phyloP scores from a whole-genome alignment of 345 rosid genomes.

The Melaleuca quinquenervia region DNA sequence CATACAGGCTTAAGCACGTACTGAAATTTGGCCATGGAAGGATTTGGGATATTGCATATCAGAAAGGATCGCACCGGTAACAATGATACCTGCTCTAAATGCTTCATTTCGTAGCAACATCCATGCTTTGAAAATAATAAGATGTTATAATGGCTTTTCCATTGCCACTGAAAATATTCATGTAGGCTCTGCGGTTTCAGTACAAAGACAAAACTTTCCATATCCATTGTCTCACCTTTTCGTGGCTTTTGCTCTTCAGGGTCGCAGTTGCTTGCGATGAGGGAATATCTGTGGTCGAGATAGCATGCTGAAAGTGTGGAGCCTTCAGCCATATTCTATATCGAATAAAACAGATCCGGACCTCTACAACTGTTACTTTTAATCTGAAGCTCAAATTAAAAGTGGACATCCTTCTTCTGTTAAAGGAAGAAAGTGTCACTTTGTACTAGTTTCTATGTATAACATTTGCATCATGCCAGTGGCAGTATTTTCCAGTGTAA shows the following conservation, averaged over 20 bases:
- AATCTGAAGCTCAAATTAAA: not conserved
- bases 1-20: slow-evolving; percentile 1
- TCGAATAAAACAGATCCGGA: not conserved
- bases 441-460: not conserved
- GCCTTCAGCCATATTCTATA: not conserved
- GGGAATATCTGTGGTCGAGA: not conserved
- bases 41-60: slow-evolving; percentile 14
- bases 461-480: not conserved
- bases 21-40: slow-evolving; percentile 9
- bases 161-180: not conserved
- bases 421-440: not conserved
- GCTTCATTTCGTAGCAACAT: not conserved
- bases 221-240: not conserved
- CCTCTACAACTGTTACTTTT: not conserved
- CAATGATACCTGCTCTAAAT: not conserved
- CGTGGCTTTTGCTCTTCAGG: not conserved
- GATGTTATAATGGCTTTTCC: not conserved
- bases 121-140: not conserved
- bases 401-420: not conserved
- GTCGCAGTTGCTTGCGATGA: not conserved
- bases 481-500: not conserved
- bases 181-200: not conserved
- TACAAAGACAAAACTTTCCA: not conserved
- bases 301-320: not conserved
- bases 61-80: not conserved